Evolutionary conservation across 163 green algal genomes (phyloP).

Genomic region (Chloromonas sp.): DNA sequence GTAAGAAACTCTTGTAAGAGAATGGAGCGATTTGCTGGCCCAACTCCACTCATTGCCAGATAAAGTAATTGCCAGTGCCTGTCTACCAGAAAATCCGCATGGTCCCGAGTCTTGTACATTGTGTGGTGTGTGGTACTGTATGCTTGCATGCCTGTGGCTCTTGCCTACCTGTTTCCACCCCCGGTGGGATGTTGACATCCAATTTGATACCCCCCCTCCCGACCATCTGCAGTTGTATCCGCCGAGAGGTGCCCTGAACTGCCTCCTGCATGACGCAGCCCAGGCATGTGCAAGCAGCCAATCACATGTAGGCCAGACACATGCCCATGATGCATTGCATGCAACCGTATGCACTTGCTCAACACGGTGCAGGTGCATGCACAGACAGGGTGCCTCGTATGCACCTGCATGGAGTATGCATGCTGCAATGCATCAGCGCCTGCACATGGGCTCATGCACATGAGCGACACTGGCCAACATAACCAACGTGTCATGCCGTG

Average conservation of each 20-base stretch:
- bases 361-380: not conserved
- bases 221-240: not conserved
- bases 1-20: too few relatives aligned
- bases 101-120: not conserved
- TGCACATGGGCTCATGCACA: too few relatives aligned
- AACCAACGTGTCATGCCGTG: too few relatives aligned
- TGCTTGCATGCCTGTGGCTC: too few relatives aligned
- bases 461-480: too few relatives aligned
- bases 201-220: not conserved
- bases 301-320: too few relatives aligned
- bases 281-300: too few relatives aligned
- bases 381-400: not conserved
- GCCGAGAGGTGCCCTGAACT: not conserved
- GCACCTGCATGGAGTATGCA: not conserved
- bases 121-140: too few relatives aligned
- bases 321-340: not conserved
- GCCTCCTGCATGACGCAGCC: not conserved
- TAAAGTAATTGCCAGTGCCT: too few relatives aligned
- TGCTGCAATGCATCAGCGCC: not conserved
- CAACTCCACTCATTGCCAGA: too few relatives aligned
- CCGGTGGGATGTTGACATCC: slow-evolving; percentile 1
- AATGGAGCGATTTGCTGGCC: too few relatives aligned
- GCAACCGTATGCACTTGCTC: not conserved
- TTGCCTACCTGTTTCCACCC: not conserved
- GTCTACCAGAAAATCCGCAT: too few relatives aligned